phyloP scores from a whole-genome alignment of 2,329 filamentous ascomycete genomes.

The Xylariaceae sp. region DNA sequence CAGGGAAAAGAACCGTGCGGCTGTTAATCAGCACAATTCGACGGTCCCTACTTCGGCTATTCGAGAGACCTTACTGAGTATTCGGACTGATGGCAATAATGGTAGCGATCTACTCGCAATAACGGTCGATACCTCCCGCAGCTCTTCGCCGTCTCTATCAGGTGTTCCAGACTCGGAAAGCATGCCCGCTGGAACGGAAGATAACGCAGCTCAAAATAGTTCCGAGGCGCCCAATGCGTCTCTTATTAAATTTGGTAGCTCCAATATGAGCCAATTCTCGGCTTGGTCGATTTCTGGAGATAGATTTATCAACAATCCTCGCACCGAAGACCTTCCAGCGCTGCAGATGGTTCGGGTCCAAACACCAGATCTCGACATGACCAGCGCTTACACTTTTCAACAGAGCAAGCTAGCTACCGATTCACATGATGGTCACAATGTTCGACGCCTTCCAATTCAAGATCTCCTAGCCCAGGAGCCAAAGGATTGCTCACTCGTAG shows the following conservation, averaged over 20 bases:
- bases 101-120: not conserved
- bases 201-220: not conserved
- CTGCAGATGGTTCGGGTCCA: constrained; percentile 14
- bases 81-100: not conserved
- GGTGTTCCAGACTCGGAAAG: not conserved
- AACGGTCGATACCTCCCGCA: not conserved
- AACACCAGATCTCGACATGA: constrained; percentile 40
- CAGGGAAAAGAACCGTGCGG: constrained; percentile 45
- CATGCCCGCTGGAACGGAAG: not conserved
- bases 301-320: constrained; percentile 42
- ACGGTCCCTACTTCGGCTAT: constrained; percentile 23
- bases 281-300: constrained; percentile 35
- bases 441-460: constrained; percentile 36
- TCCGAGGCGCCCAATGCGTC: constrained; percentile 2
- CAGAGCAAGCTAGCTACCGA: constrained; percentile 37
- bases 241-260: constrained; percentile 20
- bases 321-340: constrained; percentile 16
- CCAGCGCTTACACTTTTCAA: constrained; percentile 41
- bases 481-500: constrained; percentile 5
- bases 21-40: constrained; percentile 15
- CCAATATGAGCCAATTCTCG: constrained; percentile 18
- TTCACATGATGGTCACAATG: constrained; percentile 11
- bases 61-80: constrained; percentile 23
- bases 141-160: constrained; percentile 4
- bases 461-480: constrained; percentile 39